Percentiles rank a stretch among this genome's conserved stretches.
These are phyloP conservation scores for Heimioporus retisporus DNA, from an alignment of 1,284 basidiomycete species.

Conservation along the genomic window DNA sequence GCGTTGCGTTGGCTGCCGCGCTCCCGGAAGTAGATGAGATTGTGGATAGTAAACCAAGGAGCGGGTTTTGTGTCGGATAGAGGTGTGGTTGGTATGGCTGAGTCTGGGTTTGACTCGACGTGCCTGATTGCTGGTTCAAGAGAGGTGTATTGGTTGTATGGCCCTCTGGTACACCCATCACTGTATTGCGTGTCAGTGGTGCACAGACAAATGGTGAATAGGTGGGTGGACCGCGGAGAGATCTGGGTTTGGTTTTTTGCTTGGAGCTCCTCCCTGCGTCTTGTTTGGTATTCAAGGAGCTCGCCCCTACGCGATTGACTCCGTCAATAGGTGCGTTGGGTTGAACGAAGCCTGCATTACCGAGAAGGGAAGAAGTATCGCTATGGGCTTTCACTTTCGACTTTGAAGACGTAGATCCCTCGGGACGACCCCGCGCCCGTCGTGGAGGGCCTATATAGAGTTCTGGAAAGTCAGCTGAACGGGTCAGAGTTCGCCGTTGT, in stretches of 20 bases:
- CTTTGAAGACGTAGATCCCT: conserved; percentile 39
- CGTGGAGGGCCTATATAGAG: conserved; percentile 45
- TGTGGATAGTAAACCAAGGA: conserved; percentile 28
- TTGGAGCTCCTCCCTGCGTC: conserved; percentile 14
- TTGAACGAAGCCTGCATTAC: conserved; percentile 13
- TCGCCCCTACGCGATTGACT: conserved; percentile 13
- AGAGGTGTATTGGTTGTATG: conserved; percentile 17
- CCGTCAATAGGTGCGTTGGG: conserved; percentile 6
- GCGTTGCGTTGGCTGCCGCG: neutral
- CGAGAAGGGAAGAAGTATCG: conserved; percentile 11
- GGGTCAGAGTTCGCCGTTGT: conserved; percentile 36
- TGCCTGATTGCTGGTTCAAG: conserved; percentile 25
- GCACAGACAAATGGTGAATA: conserved; percentile 37
- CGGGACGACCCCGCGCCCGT: conserved; percentile 41
- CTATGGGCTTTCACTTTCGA: conserved; percentile 11
- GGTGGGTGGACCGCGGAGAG: conserved; percentile 20
- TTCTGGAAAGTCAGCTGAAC: conserved; percentile 44
- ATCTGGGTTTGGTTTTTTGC: conserved; percentile 25
- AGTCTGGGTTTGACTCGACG: conserved; percentile 8
- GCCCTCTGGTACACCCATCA: neutral
- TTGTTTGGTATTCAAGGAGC: conserved; percentile 12
- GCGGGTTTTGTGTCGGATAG: conserved; percentile 3
- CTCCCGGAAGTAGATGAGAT: conserved; percentile 16
- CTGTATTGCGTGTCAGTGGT: conserved; percentile 29
- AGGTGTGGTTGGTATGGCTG: conserved; percentile 13